Evolutionary conservation across 805 yeast species (phyloP), one percentile per base, ranked within the genome.

Genomic region (Candida sanyiensis): DNA sequence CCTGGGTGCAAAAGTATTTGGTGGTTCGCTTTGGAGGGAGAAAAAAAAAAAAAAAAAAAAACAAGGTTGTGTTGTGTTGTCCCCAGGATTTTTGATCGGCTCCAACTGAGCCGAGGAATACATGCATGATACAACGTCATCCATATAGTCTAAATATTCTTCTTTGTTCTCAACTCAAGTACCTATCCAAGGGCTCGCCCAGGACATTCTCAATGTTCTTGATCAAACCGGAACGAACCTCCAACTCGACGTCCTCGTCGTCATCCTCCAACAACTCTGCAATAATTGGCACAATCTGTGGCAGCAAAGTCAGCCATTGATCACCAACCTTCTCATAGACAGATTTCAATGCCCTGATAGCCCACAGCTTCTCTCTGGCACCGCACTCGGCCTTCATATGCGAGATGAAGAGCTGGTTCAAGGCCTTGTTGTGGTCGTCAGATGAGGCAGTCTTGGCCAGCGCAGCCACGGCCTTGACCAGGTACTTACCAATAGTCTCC

Each of bases 191-290:
- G 33, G 96, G 93, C 62, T 93, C 98, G 34, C 98, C 98, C 48
- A 93, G 70, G 16, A 88, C 95, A 43, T 77, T 80, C 61, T 93
- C 98, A 42, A 93, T 80, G 6, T 85, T 96, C 53, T 84, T 86
- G 7, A 90, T 95, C 45, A 93, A 71, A 11, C 95, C 95, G 25
- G 80, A 73, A 63, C 96, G 80, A 3, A 88, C 96, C 62, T 88
- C 97, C 56, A 76, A 59, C 61, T 93, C 97, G 22, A 93, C 96
- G 35, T 74, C 78, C 60, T 93, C 98, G 46, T 89, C 94, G 44
- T 93, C 97, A 57, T 89, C 97, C 57, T 93, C 99, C 46, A 93
- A 70, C 42, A 93, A 66, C 63, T 93, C 99, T 7, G 97, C 96
- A 59, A 93, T 86, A 44, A 86, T 73, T 24, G 99, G 99, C 46